A percentile compares a stretch with the other conserved stretches of the same genome.
Evolutionary conservation across 2,329 filamentous ascomycete genomes (phyloP).

Genomic region (Fonsecaea pedrosoi): DNA sequence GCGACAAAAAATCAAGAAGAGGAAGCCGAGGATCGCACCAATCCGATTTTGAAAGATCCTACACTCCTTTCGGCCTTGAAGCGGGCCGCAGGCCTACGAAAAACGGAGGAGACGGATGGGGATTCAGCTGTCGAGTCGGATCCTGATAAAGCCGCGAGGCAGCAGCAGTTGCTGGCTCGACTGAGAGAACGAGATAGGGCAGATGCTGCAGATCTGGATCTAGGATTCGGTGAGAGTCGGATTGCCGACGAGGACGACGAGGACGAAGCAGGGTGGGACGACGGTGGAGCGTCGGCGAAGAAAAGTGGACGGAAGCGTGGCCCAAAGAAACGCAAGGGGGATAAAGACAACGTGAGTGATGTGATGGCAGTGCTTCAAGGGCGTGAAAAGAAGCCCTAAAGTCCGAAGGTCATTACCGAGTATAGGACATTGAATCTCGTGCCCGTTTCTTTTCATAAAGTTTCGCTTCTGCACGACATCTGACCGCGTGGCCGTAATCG

Average conservation of each 20-base stretch:
- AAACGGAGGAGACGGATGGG: slow-evolving; percentile 49
- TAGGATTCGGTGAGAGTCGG: slow-evolving; percentile 89
- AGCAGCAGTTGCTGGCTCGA: slow-evolving; percentile 52
- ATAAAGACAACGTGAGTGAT: slow-evolving; percentile 74
- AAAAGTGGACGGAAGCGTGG: slow-evolving; percentile 58
- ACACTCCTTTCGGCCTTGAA: slow-evolving; percentile 83
- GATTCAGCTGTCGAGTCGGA: slow-evolving; percentile 28
- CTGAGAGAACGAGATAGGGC: slow-evolving; percentile 48
- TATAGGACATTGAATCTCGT: not conserved
- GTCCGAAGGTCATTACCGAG: not conserved
- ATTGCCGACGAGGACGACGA: slow-evolving; percentile 88
- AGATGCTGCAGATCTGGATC: slow-evolving; percentile 75
- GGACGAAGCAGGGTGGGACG: slow-evolving; percentile 68
- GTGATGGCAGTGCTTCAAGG: slow-evolving; percentile 79
- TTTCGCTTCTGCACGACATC: slow-evolving; percentile 18
- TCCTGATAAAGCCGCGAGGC: slow-evolving; percentile 33
- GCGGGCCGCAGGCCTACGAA: slow-evolving; percentile 72
- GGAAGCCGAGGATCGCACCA: slow-evolving; percentile 49
- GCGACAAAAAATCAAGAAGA: slow-evolving; percentile 58
- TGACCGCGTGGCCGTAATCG: not conserved
- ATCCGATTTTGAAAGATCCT: slow-evolving; percentile 63
- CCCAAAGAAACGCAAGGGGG: slow-evolving; percentile 60
- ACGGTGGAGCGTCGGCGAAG: slow-evolving; percentile 44
- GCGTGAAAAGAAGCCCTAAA: slow-evolving; percentile 49
- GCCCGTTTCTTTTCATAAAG: not conserved